Conservation (phyloP, 1,284 basidiomycete species). For the Rhodotorula sp. region DNA sequence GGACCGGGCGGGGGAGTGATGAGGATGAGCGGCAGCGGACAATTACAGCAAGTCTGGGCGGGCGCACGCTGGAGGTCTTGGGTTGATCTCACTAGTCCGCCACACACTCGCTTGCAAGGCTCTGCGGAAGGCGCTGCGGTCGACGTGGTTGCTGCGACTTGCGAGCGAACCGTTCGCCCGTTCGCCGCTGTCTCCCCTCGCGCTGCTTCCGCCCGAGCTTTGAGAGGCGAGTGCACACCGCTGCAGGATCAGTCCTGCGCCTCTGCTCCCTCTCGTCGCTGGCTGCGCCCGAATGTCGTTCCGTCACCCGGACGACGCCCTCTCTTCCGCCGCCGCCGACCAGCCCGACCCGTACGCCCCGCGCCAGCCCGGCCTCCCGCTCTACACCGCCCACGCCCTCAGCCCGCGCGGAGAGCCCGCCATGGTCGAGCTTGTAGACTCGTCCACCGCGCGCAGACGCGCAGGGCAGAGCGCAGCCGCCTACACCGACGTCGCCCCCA, state of each 20-base stretch:
- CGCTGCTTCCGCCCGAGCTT: no score
- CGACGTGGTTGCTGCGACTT: no score
- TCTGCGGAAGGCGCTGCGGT: no score
- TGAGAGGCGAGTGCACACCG: neutral
- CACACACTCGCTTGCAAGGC: no score
- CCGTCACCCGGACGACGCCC: conserved; percentile 3
- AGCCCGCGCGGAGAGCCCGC: neutral
- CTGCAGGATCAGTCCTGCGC: neutral
- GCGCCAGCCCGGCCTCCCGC: conserved; percentile 33
- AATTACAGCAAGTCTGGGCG: no score
- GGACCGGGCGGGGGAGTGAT: no score
- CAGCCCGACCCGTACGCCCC: conserved; percentile 32
- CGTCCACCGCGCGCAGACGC: conserved; percentile 3
- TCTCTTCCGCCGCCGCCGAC: conserved; percentile 20
- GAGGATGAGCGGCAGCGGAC: no score
- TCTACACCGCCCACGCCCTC: conserved; percentile 19
- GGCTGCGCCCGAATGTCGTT: neutral
- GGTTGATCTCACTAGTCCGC: no score
- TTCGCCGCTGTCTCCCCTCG: no score
- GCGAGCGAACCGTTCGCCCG: no score
- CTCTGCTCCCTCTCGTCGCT: neutral
- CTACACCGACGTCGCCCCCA: neutral
- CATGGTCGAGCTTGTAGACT: conserved; percentile 10
- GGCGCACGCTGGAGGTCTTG: no score
- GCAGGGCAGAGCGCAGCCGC: neutral